Conservation (phyloP, 2,329 filamentous ascomycete genomes). For the Paracoccidioides brasiliensis region DNA sequence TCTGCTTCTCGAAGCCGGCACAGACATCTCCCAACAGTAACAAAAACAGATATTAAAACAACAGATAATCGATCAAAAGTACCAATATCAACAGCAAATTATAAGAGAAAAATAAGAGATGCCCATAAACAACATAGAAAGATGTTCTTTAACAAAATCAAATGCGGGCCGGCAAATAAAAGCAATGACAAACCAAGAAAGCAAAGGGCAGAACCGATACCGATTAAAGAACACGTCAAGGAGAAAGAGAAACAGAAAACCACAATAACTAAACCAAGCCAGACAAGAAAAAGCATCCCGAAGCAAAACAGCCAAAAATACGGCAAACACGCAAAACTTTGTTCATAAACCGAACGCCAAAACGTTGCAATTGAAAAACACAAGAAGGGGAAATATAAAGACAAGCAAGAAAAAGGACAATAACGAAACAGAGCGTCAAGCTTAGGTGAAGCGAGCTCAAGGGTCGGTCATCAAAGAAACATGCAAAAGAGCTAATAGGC, state of each 20-base stretch:
- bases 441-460: no score
- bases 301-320: no score
- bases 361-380: no score
- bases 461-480: no score
- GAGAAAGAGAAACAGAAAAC: neutral
- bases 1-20: neutral
- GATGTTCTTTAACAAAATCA: constrained; percentile 6
- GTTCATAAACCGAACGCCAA: no score
- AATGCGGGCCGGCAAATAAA: constrained; percentile 4
- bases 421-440: no score
- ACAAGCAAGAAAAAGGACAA: no score
- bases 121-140: neutral
- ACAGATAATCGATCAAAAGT: neutral
- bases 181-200: neutral
- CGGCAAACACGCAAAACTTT: no score
- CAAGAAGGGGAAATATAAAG: no score
- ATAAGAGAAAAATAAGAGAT: neutral
- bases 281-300: no score
- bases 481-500: no score
- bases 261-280: neutral
- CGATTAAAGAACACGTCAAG: neutral
- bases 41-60: neutral
- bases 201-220: neutral
- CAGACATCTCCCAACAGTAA: neutral
- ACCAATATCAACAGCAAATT: neutral